These are phyloP conservation scores for Cercospora zeae-maydis DNA, from an alignment of 2,329 filamentous ascomycete genomes.

Conservation along the genomic window DNA sequence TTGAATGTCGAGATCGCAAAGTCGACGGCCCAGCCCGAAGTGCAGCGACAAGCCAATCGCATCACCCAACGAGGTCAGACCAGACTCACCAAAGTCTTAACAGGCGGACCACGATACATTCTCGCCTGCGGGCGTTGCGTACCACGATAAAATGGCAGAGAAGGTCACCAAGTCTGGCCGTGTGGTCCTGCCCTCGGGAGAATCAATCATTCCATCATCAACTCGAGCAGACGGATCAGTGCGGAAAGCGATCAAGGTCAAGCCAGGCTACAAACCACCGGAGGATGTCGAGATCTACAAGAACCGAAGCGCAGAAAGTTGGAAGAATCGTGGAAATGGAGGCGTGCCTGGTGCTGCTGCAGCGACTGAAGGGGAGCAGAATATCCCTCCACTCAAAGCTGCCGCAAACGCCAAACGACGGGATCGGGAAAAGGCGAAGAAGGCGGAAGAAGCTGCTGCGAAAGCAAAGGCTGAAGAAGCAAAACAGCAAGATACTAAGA, in stretches of 20 bases:
- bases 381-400: conserved; percentile 40
- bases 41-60: conserved; percentile 8
- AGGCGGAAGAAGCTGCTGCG: conserved; percentile 64
- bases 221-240: conserved; percentile 81
- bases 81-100: conserved; percentile 1
- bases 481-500: conserved; percentile 30
- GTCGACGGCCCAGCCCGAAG: not conserved
- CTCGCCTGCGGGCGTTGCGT: not conserved
- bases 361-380: conserved; percentile 40
- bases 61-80: conserved; percentile 3
- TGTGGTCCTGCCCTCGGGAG: conserved; percentile 68
- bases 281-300: conserved; percentile 97
- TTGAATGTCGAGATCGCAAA: conserved; percentile 4
- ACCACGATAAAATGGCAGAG: conserved; percentile 43
- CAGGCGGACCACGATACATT: conserved; percentile 29
- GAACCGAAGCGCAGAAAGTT: conserved; percentile 82
- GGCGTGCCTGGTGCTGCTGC: conserved; percentile 71
- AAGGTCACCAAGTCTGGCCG: conserved; percentile 49
- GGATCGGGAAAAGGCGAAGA: conserved; percentile 53
- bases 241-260: conserved; percentile 90
- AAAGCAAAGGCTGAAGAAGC: conserved; percentile 43
- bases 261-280: conserved; percentile 86
- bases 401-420: conserved; percentile 72
- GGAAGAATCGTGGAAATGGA: conserved; percentile 67
- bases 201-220: conserved; percentile 86